These are phyloP conservation scores for Candida tunisiensis DNA, from an alignment of 1,139 yeast genomes.

Conservation along the genomic window DNA sequence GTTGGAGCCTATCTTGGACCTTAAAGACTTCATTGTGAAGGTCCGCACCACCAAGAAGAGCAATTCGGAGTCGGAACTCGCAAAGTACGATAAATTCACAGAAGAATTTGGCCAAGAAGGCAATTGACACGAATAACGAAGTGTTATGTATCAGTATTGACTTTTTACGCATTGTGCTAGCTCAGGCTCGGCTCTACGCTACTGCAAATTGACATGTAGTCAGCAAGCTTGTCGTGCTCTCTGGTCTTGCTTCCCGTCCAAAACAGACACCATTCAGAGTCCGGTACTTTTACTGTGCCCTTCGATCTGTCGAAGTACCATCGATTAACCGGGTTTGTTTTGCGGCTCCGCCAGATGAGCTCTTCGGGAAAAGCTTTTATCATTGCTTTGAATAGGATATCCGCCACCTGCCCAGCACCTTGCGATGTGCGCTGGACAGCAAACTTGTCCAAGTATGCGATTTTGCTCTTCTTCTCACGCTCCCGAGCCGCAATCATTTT, in stretches of 20 bases:
- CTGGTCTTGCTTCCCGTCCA: slow-evolving; percentile 37
- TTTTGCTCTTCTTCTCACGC: slow-evolving; percentile 11
- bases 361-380: slow-evolving; percentile 51
- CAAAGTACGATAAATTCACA: slow-evolving; percentile 76
- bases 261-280: slow-evolving; percentile 50
- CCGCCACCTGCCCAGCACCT: slow-evolving; percentile 90
- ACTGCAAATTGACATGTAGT: slow-evolving; percentile 25
- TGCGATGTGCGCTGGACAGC: slow-evolving; percentile 74
- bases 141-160: neutral
- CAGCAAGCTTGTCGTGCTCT: slow-evolving; percentile 16
- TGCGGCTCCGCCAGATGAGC: slow-evolving; percentile 78
- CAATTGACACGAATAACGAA: slow-evolving; percentile 24
- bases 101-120: slow-evolving; percentile 97
- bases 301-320: slow-evolving; percentile 92
- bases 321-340: slow-evolving; percentile 77
- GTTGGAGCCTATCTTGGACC: slow-evolving; percentile 74
- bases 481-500: too few relatives aligned
- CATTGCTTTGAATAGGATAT: slow-evolving; percentile 73
- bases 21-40: slow-evolving; percentile 88
- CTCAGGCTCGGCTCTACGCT: slow-evolving; percentile 25
- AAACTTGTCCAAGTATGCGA: slow-evolving; percentile 80
- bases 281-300: slow-evolving; percentile 42
- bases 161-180: neutral
- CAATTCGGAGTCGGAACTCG: slow-evolving; percentile 70
- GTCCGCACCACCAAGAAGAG: slow-evolving; percentile 89